Base-by-base conservation (phyloP, 2,329 filamentous ascomycete genomes). In the Curvularia spicifera region DNA sequence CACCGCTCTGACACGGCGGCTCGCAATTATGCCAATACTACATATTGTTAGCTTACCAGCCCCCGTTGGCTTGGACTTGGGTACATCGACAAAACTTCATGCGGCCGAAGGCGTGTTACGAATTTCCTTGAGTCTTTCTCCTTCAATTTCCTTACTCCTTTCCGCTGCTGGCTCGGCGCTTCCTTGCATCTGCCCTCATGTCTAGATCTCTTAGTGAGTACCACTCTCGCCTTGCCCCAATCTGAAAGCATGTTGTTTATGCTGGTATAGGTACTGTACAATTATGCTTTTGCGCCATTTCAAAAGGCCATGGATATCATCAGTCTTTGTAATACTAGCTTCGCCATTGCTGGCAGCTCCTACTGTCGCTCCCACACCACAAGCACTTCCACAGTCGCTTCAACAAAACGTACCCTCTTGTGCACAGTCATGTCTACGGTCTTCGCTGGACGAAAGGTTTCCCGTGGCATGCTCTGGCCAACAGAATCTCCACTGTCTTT, bases 211-310 rank as follows among this genome's bases (percentile, higher is more conserved):
- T 63, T 71, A 65, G 63, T 68, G 60, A 72, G 70, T 75, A 69
- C 51, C 61, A 62, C 67, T 49, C 48, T 31, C 26, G 42, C 45
- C 51, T 47, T 46, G 53, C 57, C 39, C 53, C 40, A 28, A 60
- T 44, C 51, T 48, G 46, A 26, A 51, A 63, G 65, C 65, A 73
- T 71, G 67, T 59, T 67, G 70, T 70, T 75, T 61, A 76, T 65
- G 31, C 39, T 53, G 57, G 58, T 59, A 51, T 64, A 74, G 71
- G 63, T 68, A 59, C 57, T 74, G 74, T 76, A 76, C 69, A 65
- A 74, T 63, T 77, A 77, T 77, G 75, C 69, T 73, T 71, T 60
- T 75, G 65, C 71, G 74, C 69, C 72, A 70, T 69, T 63, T 69
- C 54, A 71, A 69, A 71, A 71, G 71, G 69, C 68, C 75, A 72